Percentiles rank a stretch among this genome's conserved stretches.
Conservation (phyloP, 2,329 filamentous ascomycete species). For the Epichloe festucae region DNA sequence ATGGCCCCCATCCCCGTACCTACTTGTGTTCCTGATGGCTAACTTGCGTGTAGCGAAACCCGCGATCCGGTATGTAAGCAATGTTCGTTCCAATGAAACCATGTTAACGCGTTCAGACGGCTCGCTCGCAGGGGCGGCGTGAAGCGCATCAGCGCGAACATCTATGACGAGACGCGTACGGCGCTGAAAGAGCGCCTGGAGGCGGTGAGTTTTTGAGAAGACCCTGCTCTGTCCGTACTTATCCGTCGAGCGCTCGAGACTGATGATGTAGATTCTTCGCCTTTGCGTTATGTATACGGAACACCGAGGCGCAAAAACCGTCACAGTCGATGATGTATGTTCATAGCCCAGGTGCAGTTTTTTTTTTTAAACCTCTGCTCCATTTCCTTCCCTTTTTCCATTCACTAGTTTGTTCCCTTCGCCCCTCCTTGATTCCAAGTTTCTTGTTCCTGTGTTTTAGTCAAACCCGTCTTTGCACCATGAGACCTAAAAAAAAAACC, state of each 20-base stretch:
- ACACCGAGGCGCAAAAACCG: constrained; percentile 44
- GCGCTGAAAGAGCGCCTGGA: constrained; percentile 38
- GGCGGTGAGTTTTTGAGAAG: constrained; percentile 23
- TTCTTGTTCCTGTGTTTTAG: too few relatives aligned
- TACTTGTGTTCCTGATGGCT: constrained; percentile 6
- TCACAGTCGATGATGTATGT: constrained; percentile 48
- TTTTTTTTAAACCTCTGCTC: background rate
- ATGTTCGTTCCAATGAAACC: background rate
- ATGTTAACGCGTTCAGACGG: constrained; percentile 31
- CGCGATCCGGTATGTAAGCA: constrained; percentile 1
- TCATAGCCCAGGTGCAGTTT: background rate
- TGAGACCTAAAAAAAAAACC: background rate
- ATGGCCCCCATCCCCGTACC: background rate
- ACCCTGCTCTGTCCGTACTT: background rate
- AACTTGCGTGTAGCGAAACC: constrained; percentile 2
- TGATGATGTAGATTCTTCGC: constrained; percentile 31
- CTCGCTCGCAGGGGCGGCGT: constrained; percentile 65
- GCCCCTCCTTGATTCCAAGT: too few relatives aligned
- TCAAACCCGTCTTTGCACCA: too few relatives aligned
- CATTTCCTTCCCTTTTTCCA: background rate
- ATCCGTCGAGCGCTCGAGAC: background rate
- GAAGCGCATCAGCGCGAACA: constrained; percentile 51
- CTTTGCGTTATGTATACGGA: constrained; percentile 40
- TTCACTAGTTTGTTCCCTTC: background rate
- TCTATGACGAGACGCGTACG: constrained; percentile 49